Evolutionary conservation across 768 basidiomycete genomes (phyloP), one percentile per base, ranked within the genome.

Genomic region (Collybia mongolica): DNA sequence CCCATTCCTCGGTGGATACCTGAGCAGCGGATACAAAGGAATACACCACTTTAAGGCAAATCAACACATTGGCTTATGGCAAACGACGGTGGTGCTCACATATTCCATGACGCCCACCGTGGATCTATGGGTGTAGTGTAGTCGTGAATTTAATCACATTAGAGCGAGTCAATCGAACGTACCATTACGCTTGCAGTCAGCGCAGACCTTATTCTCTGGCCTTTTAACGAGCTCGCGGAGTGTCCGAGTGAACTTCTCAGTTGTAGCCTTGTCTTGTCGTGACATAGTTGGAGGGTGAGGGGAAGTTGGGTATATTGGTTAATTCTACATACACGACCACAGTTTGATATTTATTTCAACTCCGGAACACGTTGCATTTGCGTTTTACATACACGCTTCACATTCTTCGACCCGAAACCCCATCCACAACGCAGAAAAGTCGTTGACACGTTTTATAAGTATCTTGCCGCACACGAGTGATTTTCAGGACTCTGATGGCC

Each of bases 1-100:
- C 96, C 96, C 93, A 99, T 94, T 36, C 92, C 88, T 38, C 96
- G 86, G 69, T 99, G 96, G 50, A 98, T 90, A 23, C 96, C 96
- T 12, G 95, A 98, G 70, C 96, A 99, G 51, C 96, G 84, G 56
- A 99, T 97, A 65, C 96, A 99, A 35, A 98, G 76, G 64, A 93
- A 97, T 1, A 93, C 88, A 19, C 96, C 96, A 22, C 92, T 94
- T 54, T 18, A 49, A 43, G 29, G 7, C 1, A 4, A 44, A 22
- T 56, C 11, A 64, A 22, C 40, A 29, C 11, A 19, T 23, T 17
- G 14, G 15, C 46, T 44, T 35, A 9, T 19, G 51, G 15, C 5
- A 26, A 23, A 35, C 7, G 46, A 12, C 52, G 40, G 29, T 20
- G 19, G 24, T 44, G 61, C 84, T 56, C 63, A 93, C 90, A 98